phyloP scores from a whole-genome alignment of 768 basidiomycete species.

The Suillus subluteus region DNA sequence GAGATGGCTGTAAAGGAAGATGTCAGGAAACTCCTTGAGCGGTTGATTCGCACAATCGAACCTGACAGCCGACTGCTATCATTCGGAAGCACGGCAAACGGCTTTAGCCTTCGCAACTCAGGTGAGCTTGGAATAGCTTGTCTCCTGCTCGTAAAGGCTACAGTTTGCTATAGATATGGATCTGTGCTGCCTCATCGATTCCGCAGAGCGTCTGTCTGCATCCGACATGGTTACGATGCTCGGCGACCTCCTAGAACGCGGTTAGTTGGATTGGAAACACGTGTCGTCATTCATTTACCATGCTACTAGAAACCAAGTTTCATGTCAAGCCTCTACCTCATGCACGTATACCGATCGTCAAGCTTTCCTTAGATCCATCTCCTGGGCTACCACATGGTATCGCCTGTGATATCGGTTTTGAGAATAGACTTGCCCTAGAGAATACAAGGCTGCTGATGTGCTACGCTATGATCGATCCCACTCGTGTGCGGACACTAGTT shows the following conservation, averaged over 20 bases:
- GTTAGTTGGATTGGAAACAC: slow-evolving; percentile 49
- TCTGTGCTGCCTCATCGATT: slow-evolving; percentile 94
- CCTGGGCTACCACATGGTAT: slow-evolving; percentile 84
- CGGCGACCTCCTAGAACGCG: slow-evolving; percentile 90
- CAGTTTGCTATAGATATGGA: slow-evolving; percentile 82
- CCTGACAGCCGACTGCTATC: slow-evolving; percentile 88
- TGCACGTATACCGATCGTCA: slow-evolving; percentile 98
- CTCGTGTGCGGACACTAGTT: slow-evolving; percentile 90
- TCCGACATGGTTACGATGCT: slow-evolving; percentile 93
- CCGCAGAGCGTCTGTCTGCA: slow-evolving; percentile 75
- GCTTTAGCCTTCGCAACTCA: slow-evolving; percentile 95
- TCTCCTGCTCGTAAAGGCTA: slow-evolving; percentile 16
- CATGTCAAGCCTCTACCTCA: slow-evolving; percentile 95
- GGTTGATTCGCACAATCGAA: slow-evolving; percentile 93
- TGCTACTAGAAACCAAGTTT: slow-evolving; percentile 83
- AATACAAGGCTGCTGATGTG: slow-evolving; percentile 96
- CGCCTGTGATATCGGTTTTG: slow-evolving; percentile 98
- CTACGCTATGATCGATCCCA: slow-evolving; percentile 96
- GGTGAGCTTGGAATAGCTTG: slow-evolving; percentile 49
- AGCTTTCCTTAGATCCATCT: slow-evolving; percentile 89
- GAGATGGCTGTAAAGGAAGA: slow-evolving; percentile 96
- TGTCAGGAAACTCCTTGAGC: slow-evolving; percentile 91
- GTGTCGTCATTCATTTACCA: slow-evolving; percentile 18
- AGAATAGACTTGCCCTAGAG: slow-evolving; percentile 95
- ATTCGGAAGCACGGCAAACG: slow-evolving; percentile 97